A percentile compares a stretch with the other conserved stretches of the same genome.
phyloP scores from a whole-genome alignment of 148 eudicot genomes.

The Mesembryanthemum crystallinum region DNA sequence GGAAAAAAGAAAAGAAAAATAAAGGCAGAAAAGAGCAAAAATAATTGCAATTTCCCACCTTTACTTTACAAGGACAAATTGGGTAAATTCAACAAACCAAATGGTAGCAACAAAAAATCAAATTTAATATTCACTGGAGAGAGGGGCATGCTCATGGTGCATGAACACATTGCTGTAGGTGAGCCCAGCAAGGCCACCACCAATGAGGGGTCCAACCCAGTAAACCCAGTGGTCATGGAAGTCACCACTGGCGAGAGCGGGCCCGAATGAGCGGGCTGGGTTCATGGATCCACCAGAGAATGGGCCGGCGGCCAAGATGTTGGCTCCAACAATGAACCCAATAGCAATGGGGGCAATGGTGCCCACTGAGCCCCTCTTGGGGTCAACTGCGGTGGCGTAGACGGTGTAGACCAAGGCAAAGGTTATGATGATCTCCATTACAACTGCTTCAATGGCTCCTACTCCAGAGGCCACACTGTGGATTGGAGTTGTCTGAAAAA shows the following conservation, averaged over 20 bases:
- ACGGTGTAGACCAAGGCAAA: constrained; percentile 85
- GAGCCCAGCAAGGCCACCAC: constrained; percentile 77
- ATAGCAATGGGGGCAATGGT: constrained; percentile 81
- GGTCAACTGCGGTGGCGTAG: constrained; percentile 84
- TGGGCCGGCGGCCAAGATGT: constrained; percentile 80
- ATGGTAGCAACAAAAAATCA: not conserved
- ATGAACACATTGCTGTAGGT: constrained; percentile 65
- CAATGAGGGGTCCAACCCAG: constrained; percentile 89
- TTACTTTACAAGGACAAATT: constrained; percentile 10
- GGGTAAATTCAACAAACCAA: not conserved
- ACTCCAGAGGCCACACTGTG: constrained; percentile 54
- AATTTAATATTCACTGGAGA: constrained; percentile 23
- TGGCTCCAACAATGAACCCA: constrained; percentile 86
- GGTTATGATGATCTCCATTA: constrained; percentile 70
- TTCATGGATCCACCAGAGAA: constrained; percentile 94
- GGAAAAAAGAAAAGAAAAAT: not conserved
- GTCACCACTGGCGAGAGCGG: constrained; percentile 70
- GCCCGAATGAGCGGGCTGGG: constrained; percentile 86
- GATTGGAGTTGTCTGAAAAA: constrained; percentile 57
- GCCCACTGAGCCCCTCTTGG: constrained; percentile 76
- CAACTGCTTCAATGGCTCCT: constrained; percentile 59
- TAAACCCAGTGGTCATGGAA: constrained; percentile 73
- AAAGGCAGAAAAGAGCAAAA: constrained; percentile 9
- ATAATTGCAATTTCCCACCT: not conserved
- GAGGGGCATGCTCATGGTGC: constrained; percentile 33